Evolutionary conservation across 352 stramenopile species (phyloP), one percentile per base, ranked within the genome.

Genomic region (Globisporangium barbulae): DNA sequence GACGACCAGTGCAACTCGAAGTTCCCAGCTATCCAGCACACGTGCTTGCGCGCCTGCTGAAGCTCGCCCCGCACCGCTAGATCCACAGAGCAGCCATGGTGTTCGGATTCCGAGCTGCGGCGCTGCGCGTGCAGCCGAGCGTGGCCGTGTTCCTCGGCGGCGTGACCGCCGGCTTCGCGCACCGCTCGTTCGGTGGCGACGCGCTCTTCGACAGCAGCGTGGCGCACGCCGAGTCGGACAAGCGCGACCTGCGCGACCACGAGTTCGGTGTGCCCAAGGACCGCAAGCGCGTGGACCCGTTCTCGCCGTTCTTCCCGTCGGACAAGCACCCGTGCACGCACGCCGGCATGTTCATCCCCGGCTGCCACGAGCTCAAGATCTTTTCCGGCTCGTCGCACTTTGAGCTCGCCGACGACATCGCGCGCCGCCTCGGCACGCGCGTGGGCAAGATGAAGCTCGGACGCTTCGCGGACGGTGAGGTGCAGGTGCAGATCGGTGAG

Each of bases 281-380:
- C 66, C 87, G 87, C 75, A 95, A 95, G 72, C 87, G 87, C 71
- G 87, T 95, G 62, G 87, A 95, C 55, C 87, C 87, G 53, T 91
- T 93, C 74, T 95, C 87, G 59, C 87, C 87, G 8, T 95, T 95
- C 69, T 95, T 95, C 63, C 87, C 87, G 59, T 95, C 87, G 25
- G 87, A 95, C 75, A 95, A 95, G 68, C 90, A 97, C 71, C 84
- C 87, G 65, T 97, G 90, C 72, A 96, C 90, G 50, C 79, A 96
- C 65, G 85, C 89, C 9, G 88, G 90, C 53, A 94, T 96, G 85
- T 97, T 97, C 72, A 95, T 96, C 63, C 89, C 88, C 0, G 89
- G 89, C 50, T 97, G 90, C 72, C 87, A 96, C 71, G 90, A 97
- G 73, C 90, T 97, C 65, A 97, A 97, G 76, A 94, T 97, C 65